A percentile compares a stretch with the other conserved stretches of the same genome.
Evolutionary conservation across 345 rosid species (phyloP).

Genomic region (Pistacia integerrima): DNA sequence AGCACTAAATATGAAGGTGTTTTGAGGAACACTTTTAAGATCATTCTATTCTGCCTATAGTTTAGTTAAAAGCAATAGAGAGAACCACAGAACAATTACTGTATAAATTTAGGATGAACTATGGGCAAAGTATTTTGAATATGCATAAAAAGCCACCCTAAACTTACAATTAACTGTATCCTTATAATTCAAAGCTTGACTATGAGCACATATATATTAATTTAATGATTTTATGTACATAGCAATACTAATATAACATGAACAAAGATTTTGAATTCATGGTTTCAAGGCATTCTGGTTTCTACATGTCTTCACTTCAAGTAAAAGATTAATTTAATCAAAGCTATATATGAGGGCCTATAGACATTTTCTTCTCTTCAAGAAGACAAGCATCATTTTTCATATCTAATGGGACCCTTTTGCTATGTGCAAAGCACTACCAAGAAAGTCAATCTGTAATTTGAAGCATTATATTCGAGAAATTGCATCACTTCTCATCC

Average conservation of each 20-base stretch:
- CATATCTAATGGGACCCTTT: constrained; percentile 19
- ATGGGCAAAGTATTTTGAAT: not conserved
- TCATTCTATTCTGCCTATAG: no score
- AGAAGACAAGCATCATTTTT: constrained; percentile 12
- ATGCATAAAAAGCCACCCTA: not conserved
- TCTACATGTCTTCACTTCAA: not conserved
- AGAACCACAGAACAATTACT: no score
- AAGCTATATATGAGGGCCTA: not conserved
- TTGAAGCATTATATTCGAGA: not conserved
- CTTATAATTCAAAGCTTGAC: no score
- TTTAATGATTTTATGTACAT: no score
- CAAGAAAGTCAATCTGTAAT: constrained; percentile 5
- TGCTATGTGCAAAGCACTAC: not conserved
- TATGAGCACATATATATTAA: no score
- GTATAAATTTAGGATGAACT: no score
- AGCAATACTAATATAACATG: no score
- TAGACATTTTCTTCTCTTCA: not conserved
- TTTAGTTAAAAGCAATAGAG: no score
- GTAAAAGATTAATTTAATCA: not conserved
- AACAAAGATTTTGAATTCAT: not conserved
- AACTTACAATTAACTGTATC: no score
- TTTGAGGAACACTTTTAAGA: not conserved
- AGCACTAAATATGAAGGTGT: no score
- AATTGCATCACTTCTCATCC: not conserved
- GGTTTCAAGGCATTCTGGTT: not conserved